Conservation (phyloP, 2,329 filamentous ascomycete genomes). For the Trichophyton simii region DNA sequence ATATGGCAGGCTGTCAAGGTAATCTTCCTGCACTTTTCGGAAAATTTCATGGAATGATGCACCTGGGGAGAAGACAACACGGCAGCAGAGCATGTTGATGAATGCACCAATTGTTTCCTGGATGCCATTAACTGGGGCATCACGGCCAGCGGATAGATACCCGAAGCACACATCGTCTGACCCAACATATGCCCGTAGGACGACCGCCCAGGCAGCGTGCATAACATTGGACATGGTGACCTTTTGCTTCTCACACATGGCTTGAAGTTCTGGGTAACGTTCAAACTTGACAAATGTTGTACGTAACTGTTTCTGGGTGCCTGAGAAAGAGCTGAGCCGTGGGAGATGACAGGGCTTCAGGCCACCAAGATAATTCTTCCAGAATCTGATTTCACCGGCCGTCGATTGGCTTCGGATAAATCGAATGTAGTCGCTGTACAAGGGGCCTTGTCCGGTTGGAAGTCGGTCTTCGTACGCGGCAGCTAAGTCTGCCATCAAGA, state of each 20-base stretch:
- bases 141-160: slow-evolving; percentile 21
- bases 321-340: background rate
- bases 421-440: slow-evolving; percentile 14
- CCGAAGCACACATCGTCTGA: slow-evolving; percentile 23
- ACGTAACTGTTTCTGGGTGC: slow-evolving; percentile 3
- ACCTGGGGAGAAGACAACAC: slow-evolving; percentile 9
- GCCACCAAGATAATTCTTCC: slow-evolving; percentile 18
- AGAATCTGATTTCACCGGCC: slow-evolving; percentile 15
- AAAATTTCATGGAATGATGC: slow-evolving; percentile 8
- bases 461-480: slow-evolving; percentile 22
- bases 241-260: slow-evolving; percentile 10
- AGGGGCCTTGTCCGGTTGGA: slow-evolving; percentile 6
- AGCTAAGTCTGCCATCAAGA: slow-evolving; percentile 31
- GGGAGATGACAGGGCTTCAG: slow-evolving; percentile 16
- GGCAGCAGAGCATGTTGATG: slow-evolving; percentile 29
- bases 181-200: slow-evolving; percentile 12
- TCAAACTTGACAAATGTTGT: slow-evolving; percentile 8
- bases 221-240: slow-evolving; percentile 18
- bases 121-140: slow-evolving; percentile 28
- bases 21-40: slow-evolving; percentile 11
- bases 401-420: slow-evolving; percentile 9
- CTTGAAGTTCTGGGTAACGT: slow-evolving; percentile 8
- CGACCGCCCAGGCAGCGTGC: slow-evolving; percentile 18
- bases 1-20: slow-evolving; percentile 11
- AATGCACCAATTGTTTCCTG: slow-evolving; percentile 31